Percentiles rank a stretch among this genome's conserved stretches.
phyloP scores from a whole-genome alignment of 768 basidiomycete species.

The Lactifluus piperatus region DNA sequence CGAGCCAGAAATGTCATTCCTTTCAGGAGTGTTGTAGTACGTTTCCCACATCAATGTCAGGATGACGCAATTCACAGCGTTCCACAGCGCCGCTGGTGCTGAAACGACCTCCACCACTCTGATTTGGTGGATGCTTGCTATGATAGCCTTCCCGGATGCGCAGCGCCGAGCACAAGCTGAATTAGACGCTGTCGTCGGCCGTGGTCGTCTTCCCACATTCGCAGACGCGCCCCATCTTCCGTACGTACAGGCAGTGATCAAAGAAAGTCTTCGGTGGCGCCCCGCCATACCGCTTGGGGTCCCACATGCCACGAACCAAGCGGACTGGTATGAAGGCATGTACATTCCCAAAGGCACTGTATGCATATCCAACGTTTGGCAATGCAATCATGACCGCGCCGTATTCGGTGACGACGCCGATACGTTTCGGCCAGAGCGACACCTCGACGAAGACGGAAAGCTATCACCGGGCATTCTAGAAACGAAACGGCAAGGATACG shows the following conservation, averaged over 20 bases:
- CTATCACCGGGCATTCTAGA: neutral
- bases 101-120: constrained; percentile 9
- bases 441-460: neutral
- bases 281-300: neutral
- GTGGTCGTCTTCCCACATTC: constrained; percentile 12
- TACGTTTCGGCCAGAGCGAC: too few relatives aligned
- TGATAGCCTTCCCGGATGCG: constrained; percentile 13
- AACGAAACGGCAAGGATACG: constrained; percentile 15
- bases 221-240: constrained; percentile 18
- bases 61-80: too few relatives aligned
- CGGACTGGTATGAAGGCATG: constrained; percentile 23
- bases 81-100: neutral
- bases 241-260: constrained; percentile 16
- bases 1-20: neutral
- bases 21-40: neutral
- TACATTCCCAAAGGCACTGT: too few relatives aligned
- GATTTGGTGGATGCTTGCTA: constrained; percentile 2
- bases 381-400: too few relatives aligned
- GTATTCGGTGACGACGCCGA: too few relatives aligned
- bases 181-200: constrained; percentile 15
- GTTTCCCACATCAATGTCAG: neutral
- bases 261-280: constrained; percentile 12
- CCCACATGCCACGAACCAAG: constrained; percentile 15
- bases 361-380: neutral
- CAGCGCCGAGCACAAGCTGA: constrained; percentile 15